Evolutionary conservation across 78 protist species (phyloP).

Genomic region (Dictyostelium brefeldianum): DNA sequence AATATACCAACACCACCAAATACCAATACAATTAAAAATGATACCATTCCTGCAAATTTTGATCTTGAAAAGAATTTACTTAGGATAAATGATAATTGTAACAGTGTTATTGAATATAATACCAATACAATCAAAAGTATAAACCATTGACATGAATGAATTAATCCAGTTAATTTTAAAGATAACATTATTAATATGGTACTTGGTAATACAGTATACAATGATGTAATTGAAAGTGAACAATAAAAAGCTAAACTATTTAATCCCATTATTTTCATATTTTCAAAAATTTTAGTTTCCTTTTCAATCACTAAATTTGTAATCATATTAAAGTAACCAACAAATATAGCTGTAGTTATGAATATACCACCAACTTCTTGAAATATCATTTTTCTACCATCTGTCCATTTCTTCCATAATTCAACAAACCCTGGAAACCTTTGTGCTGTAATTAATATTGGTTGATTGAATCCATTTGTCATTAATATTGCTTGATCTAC

Average conservation of each 20-base stretch:
- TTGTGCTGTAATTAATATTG: not conserved
- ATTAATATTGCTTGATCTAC: slow-evolving; percentile 38
- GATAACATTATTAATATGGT: not conserved
- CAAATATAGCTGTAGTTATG: not conserved
- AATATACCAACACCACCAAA: not conserved
- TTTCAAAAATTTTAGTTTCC: slow-evolving; percentile 52
- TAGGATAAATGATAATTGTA: not conserved
- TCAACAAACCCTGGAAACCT: slow-evolving; percentile 23
- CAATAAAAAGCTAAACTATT: slow-evolving; percentile 20
- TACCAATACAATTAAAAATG: not conserved
- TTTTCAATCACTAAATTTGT: slow-evolving; percentile 48
- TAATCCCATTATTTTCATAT: slow-evolving; percentile 74
- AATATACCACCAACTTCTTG: not conserved
- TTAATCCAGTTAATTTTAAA: not conserved
- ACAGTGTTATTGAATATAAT: not conserved
- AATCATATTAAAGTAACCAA: not conserved
- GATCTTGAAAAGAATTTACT: slow-evolving; percentile 22
- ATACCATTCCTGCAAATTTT: slow-evolving; percentile 10
- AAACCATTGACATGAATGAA: not conserved
- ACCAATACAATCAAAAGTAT: not conserved
- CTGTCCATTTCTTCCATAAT: slow-evolving; percentile 39
- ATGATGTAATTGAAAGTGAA: slow-evolving; percentile 8
- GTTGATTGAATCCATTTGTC: not conserved
- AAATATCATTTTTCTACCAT: not conserved
- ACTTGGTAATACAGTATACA: not conserved